phyloP scores from a whole-genome alignment of 2,329 filamentous ascomycete species.

The Aspergillus phoenicis region DNA sequence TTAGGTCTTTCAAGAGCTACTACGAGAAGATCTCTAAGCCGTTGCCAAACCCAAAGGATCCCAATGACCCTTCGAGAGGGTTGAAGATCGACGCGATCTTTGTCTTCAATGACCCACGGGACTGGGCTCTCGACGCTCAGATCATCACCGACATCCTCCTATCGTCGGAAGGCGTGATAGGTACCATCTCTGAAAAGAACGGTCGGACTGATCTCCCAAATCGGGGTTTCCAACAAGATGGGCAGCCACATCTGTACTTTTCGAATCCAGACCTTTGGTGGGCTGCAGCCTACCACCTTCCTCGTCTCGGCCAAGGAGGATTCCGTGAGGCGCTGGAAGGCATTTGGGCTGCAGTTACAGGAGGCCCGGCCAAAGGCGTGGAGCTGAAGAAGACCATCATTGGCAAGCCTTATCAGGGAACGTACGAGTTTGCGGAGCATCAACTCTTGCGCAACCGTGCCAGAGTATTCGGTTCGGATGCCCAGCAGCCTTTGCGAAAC shows the following conservation, averaged over 20 bases:
- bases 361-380: constrained; percentile 55
- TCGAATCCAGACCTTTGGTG: constrained; percentile 89
- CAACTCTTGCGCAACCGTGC: constrained; percentile 66
- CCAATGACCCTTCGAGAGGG: constrained; percentile 49
- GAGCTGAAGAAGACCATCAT: constrained; percentile 67
- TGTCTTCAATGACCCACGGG: constrained; percentile 92
- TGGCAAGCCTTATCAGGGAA: constrained; percentile 77
- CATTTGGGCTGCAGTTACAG: constrained; percentile 73
- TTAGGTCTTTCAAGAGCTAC: constrained; percentile 65
- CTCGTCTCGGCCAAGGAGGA: constrained; percentile 86
- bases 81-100: constrained; percentile 88
- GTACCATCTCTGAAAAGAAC: constrained; percentile 76
- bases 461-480: constrained; percentile 45
- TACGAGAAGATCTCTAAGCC: constrained; percentile 55
- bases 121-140: constrained; percentile 91
- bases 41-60: constrained; percentile 39
- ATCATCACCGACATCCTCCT: constrained; percentile 81
- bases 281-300: constrained; percentile 81
- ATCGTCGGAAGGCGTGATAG: constrained; percentile 75
- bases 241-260: constrained; percentile 80
- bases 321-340: constrained; percentile 82
- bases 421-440: constrained; percentile 82
- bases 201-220: constrained; percentile 66
- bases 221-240: constrained; percentile 77
- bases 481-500: constrained; percentile 57